Percentiles rank a stretch among this genome's conserved stretches.
phyloP scores from a whole-genome alignment of 768 basidiomycete species.

The Saitozyma sp. region DNA sequence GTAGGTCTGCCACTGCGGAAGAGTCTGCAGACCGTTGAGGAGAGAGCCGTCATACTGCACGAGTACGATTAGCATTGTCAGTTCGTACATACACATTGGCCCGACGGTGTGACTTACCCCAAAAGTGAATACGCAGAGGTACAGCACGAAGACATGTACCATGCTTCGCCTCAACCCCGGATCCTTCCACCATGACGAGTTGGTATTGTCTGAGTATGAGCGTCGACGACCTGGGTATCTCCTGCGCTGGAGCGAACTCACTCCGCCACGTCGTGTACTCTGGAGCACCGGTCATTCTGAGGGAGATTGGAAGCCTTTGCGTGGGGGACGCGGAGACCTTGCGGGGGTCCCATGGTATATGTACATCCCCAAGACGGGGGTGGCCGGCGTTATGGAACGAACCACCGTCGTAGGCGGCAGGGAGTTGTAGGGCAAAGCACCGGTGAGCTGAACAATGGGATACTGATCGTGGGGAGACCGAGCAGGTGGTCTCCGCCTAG shows the following conservation, averaged over 20 bases:
- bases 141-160: slow-evolving; percentile 11
- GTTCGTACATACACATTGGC: background rate
- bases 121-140: slow-evolving; percentile 12
- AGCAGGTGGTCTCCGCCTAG: too few species aligned
- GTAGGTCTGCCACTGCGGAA: slow-evolving; percentile 16
- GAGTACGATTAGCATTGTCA: background rate
- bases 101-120: slow-evolving; percentile 7
- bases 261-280: background rate
- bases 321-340: too few species aligned
- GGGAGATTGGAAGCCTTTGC: too few species aligned
- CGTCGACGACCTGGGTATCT: background rate
- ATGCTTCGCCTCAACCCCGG: slow-evolving; percentile 13
- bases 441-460: too few species aligned
- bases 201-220: slow-evolving; percentile 13
- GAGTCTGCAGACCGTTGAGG: slow-evolving; percentile 5
- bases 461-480: too few species aligned
- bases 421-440: too few species aligned
- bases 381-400: too few species aligned
- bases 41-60: slow-evolving; percentile 15
- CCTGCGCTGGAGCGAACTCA: background rate
- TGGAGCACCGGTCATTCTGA: too few species aligned
- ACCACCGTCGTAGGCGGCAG: too few species aligned
- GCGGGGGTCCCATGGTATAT: too few species aligned
- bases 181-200: slow-evolving; percentile 20
- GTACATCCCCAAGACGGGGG: too few species aligned